Conservation (phyloP, 768 basidiomycete species). For the Rhodocollybia butyracea region DNA sequence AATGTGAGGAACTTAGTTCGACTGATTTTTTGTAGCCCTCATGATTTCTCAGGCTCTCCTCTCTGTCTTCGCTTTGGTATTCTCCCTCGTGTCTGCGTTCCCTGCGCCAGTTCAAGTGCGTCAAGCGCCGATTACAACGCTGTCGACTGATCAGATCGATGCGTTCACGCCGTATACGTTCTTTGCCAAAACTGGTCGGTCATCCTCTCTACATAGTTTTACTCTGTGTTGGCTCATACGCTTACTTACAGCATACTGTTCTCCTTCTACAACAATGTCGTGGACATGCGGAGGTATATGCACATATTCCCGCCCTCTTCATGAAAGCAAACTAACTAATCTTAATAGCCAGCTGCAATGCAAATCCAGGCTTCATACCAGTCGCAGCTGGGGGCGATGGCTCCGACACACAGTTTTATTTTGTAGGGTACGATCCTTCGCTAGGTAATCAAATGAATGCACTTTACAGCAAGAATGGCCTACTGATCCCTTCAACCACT, state of each 20-base stretch:
- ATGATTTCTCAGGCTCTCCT: too few relatives aligned
- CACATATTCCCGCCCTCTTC: neutral
- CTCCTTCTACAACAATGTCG: constrained; percentile 25
- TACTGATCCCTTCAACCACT: neutral
- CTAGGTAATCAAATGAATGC: constrained; percentile 18
- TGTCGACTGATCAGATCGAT: constrained; percentile 21
- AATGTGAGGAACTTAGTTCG: too few relatives aligned
- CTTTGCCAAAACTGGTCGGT: constrained; percentile 36
- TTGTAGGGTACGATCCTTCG: constrained; percentile 37
- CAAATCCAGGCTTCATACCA: constrained; percentile 45
- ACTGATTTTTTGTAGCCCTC: too few relatives aligned
- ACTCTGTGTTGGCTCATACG: too few relatives aligned
- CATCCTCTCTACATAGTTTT: too few relatives aligned
- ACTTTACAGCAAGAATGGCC: neutral
- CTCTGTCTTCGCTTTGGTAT: too few relatives aligned
- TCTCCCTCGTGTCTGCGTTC: too few relatives aligned
- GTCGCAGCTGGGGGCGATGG: constrained; percentile 51
- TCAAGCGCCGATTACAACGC: constrained; percentile 1
- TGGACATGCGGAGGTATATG: constrained; percentile 41
- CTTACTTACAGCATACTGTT: constrained; percentile 38
- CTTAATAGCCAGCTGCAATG: constrained; percentile 38
- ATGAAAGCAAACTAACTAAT: neutral
- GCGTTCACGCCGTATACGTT: constrained; percentile 29
- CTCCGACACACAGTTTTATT: constrained; percentile 39
- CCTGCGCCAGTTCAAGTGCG: neutral